Base-by-base conservation (phyloP, 2,329 filamentous ascomycete genomes). In the Verticillium dahliae region DNA sequence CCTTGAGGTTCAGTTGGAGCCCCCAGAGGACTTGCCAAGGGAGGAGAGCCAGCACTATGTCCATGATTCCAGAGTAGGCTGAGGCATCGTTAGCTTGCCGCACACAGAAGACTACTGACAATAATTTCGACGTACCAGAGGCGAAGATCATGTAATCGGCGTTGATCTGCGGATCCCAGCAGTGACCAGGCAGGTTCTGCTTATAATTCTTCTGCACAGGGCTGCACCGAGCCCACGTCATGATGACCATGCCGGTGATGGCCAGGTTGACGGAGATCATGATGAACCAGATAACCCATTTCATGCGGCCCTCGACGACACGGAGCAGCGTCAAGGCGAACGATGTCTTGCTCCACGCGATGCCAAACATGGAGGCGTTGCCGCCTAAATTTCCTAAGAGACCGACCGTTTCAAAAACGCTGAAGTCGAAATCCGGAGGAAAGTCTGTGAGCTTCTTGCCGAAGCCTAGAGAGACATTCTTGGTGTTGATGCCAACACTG, bases 1-100 rank as follows among this genome's bases (percentile, higher is more conserved):
- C 77, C 62, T 72, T 75, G 33, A 66, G 67, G 61, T 70, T 74
- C 72, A 79, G 77, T 7, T 71, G 71, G 13, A 76, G 66, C 1
- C 67, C 69, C 75, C 73, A 75, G 45, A 79, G 72, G 7, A 79
- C 72, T 27, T 69, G 73, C 76, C 74, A 78, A 0, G 77, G 77
- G 2, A 79, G 62, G 1, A 77, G 39, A 0, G 76, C 76, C 5
- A 80, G 66, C 2, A 74, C 62, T 10, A 79, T 71, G n/a, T 79
- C 77, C 67, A 76, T 73, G 1, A 65, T 62, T 0, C 72, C 74
- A 1, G 74, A 75, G 59, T 75, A 75, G 0, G 67, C 45, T 52
- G 45, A 13, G 9, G 18, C 10, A 4, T 11, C 7, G 45, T 52
- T 11, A 52, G 45, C 18, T 4, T 22, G 45, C 1, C n/a, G n/a